phyloP scores from a whole-genome alignment of 2,329 filamentous ascomycete species.

The Alternaria triticimaculans region DNA sequence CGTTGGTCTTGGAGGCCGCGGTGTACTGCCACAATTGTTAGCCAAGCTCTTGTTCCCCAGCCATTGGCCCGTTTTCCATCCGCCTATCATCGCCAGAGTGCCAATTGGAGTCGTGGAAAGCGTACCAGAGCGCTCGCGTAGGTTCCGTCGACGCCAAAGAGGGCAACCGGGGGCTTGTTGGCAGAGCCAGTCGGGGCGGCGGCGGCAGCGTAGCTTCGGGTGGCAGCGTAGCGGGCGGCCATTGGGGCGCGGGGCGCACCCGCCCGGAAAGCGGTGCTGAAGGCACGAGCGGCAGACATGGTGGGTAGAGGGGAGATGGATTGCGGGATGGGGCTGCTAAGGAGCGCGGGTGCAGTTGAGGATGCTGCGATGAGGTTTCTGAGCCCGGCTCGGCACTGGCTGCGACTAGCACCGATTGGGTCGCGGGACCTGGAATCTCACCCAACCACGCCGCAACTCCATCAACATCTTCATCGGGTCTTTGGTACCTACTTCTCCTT shows the following conservation, averaged over 20 bases:
- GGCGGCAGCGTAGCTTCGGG: slow-evolving; percentile 77
- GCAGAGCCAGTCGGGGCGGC: slow-evolving; percentile 64
- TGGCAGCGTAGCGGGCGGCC: slow-evolving; percentile 65
- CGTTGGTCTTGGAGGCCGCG: slow-evolving; percentile 84
- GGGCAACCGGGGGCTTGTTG: slow-evolving; percentile 83
- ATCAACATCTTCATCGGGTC: background rate
- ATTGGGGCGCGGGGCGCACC: slow-evolving; percentile 64
- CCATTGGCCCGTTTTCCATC: slow-evolving; percentile 31
- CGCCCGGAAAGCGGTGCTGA: slow-evolving; percentile 64
- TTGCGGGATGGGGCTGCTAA: slow-evolving; percentile 37
- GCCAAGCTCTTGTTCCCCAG: slow-evolving; percentile 19
- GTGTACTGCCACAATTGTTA: slow-evolving; percentile 74
- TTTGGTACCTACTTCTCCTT: background rate
- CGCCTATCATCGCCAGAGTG: slow-evolving; percentile 18
- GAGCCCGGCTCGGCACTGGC: slow-evolving; percentile 26
- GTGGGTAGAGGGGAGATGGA: slow-evolving; percentile 49
- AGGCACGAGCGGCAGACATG: slow-evolving; percentile 65
- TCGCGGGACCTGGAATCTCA: background rate
- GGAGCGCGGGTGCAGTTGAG: slow-evolving; percentile 27
- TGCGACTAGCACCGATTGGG: slow-evolving; percentile 22
- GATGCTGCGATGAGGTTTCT: slow-evolving; percentile 34
- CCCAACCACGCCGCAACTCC: background rate
- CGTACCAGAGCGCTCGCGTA: slow-evolving; percentile 98
- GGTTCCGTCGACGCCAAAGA: slow-evolving; percentile 96
- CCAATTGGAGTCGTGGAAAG: slow-evolving; percentile 26